Percentiles rank a stretch among this genome's conserved stretches.
phyloP scores from a whole-genome alignment of 2,329 filamentous ascomycete species.

The Fusarium oligoseptatum region DNA sequence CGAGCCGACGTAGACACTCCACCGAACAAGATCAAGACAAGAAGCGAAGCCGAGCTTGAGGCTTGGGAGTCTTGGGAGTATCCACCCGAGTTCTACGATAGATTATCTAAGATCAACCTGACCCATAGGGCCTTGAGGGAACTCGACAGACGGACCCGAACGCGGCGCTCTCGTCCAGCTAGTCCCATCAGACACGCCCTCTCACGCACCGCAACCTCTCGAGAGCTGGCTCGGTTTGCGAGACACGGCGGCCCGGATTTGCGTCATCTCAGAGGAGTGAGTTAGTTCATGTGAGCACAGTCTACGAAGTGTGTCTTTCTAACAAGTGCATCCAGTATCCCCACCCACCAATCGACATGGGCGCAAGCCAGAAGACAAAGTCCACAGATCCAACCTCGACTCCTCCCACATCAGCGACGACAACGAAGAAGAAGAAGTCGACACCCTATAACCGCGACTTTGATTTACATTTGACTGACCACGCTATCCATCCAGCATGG shows the following conservation, averaged over 20 bases:
- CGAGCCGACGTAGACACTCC: neutral
- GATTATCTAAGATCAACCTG: conserved; percentile 9
- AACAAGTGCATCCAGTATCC: neutral
- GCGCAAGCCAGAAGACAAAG: neutral
- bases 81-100: conserved; percentile 22
- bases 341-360: neutral
- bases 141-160: conserved; percentile 6
- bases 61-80: conserved; percentile 1
- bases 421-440: neutral
- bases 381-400: neutral
- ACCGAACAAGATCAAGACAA: neutral
- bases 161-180: neutral
- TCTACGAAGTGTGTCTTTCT: neutral
- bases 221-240: conserved; percentile 40
- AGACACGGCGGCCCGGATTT: conserved; percentile 45
- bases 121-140: conserved; percentile 12
- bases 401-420: neutral
- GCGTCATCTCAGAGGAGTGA: conserved; percentile 36
- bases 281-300: neutral
- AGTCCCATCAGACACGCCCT: neutral
- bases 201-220: neutral
- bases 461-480: neutral
- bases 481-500: neutral
- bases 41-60: neutral
- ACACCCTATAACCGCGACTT: neutral